Evolutionary conservation across 805 yeast genomes (phyloP).

Genomic region (Wickerhamiella dianesei): DNA sequence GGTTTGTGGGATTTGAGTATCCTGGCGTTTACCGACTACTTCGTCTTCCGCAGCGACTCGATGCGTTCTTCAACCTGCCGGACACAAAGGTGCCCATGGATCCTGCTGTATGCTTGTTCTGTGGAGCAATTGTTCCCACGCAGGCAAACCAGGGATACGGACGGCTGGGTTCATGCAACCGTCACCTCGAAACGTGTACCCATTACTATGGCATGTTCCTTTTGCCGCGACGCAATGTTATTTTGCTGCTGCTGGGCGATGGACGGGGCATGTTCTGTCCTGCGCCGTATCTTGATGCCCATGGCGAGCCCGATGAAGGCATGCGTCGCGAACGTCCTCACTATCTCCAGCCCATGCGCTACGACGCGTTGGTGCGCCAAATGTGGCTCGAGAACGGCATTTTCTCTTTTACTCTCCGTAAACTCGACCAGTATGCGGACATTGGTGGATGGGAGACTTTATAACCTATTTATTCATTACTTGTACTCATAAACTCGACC

Average conservation of each 20-base stretch:
- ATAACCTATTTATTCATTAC: constrained; percentile 20
- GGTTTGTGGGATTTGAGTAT: constrained; percentile 32
- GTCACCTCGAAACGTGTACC: constrained; percentile 48
- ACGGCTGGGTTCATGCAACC: constrained; percentile 62
- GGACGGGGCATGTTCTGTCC: constrained; percentile 73
- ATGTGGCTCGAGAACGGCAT: constrained; percentile 72
- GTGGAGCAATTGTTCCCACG: constrained; percentile 56
- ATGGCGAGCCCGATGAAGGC: constrained; percentile 75
- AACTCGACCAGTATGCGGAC: constrained; percentile 65
- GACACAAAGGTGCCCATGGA: constrained; percentile 31
- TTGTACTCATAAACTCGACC: neutral
- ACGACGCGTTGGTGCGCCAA: constrained; percentile 48
- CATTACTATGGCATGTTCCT: constrained; percentile 57
- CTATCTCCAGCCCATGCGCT: constrained; percentile 45
- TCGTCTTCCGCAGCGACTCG: constrained; percentile 52
- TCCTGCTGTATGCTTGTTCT: constrained; percentile 77
- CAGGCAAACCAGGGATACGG: constrained; percentile 43
- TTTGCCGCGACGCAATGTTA: constrained; percentile 52
- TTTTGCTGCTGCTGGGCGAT: constrained; percentile 45
- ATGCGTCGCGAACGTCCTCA: constrained; percentile 58
- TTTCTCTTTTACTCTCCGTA: constrained; percentile 63
- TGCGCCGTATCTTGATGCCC: constrained; percentile 74
- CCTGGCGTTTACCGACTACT: constrained; percentile 55
- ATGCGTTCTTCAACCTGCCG: constrained; percentile 44
- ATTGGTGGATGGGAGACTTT: constrained; percentile 94